Base-by-base conservation (phyloP, 768 basidiomycete species). In the Krasilnikovozyma curviuscula region DNA sequence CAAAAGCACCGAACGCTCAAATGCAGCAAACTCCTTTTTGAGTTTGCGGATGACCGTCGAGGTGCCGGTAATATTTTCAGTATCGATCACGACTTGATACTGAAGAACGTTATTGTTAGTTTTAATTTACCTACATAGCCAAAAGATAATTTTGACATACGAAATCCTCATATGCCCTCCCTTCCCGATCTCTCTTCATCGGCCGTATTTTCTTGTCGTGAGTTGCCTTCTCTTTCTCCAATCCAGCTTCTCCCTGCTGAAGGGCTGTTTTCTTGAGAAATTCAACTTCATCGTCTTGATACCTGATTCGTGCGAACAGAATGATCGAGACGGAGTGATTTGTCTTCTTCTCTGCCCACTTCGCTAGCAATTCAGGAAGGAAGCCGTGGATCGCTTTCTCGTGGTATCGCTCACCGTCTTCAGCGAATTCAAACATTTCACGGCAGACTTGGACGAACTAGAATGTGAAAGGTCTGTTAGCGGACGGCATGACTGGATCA, bases 371-470 rank as follows among this genome's bases (percentile, higher is more conserved):
- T 13, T 81, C 74, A 1, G 91, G 88, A 7, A 98, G 74, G 67
- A 95, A 95, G 3, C 88, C 43, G 31, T 48, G 44, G 84, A 61
- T 95, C n/a, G 91, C 82, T 67, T 97, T 97, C 63, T 97, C 93
- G 60, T 84, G 81, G 65, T 81, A 86, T 5, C 89, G 76, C 63
- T 93, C 88, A 21, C 93, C 93, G 53, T 97, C 93, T 30, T 83
- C 86, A 21, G 88, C 75, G 60, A 97, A 97, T 58, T 93, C 83
- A 84, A 85, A 97, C 46, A 93, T 75, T 61, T 97, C 93, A 40
- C 79, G 76, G 62, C 86, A 91, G 14, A 98, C 81, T 69, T 95
- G 89, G 40, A 98, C 85, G 63, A 93, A 91, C 48, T 97, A 79
- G 23, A n/a, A n/a, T n/a, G n/a, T n/a, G n/a, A n/a, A n/a, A n/a